These are phyloP conservation scores for Sporothrix pseudoabietina DNA, from an alignment of 2,329 filamentous ascomycete genomes.

Conservation along the genomic window DNA sequence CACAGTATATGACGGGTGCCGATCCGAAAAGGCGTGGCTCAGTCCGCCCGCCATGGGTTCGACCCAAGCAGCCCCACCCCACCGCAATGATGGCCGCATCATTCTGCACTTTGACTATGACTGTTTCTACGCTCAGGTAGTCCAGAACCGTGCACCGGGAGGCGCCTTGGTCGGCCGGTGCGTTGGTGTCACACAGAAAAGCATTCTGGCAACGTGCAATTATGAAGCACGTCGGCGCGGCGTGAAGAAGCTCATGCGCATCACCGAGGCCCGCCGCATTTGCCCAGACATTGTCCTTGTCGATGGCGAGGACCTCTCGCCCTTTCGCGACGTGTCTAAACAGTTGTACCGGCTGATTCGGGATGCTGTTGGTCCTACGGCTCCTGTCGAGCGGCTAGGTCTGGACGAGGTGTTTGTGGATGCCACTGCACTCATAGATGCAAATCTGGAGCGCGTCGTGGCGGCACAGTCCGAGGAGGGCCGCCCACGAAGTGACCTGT, in stretches of 20 bases:
- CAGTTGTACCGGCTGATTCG: constrained; percentile 72
- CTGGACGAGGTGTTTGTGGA: constrained; percentile 90
- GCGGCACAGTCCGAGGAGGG: not conserved
- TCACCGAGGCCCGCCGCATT: constrained; percentile 74
- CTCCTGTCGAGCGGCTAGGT: constrained; percentile 76
- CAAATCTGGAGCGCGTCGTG: constrained; percentile 69
- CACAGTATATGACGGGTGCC: not conserved
- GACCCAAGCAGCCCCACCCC: not conserved
- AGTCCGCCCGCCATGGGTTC: not conserved
- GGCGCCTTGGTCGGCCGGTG: constrained; percentile 66
- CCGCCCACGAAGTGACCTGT: constrained; percentile 49
- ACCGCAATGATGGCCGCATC: constrained; percentile 63
- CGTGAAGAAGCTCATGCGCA: constrained; percentile 80
- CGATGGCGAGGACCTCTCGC: constrained; percentile 81
- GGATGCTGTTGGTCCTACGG: constrained; percentile 70
- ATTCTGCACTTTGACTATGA: constrained; percentile 87
- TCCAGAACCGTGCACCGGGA: constrained; percentile 70
- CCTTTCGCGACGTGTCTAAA: constrained; percentile 86
- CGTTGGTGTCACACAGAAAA: constrained; percentile 87
- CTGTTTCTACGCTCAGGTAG: constrained; percentile 92
- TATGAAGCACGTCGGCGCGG: constrained; percentile 80
- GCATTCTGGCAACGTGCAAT: constrained; percentile 91
- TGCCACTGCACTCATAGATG: constrained; percentile 81
- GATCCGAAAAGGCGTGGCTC: not conserved
- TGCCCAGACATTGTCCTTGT: constrained; percentile 86